Percentiles rank a stretch among this genome's conserved stretches.
Evolutionary conservation across 306 rosid species (phyloP).

Genomic region (Sindora glabra): DNA sequence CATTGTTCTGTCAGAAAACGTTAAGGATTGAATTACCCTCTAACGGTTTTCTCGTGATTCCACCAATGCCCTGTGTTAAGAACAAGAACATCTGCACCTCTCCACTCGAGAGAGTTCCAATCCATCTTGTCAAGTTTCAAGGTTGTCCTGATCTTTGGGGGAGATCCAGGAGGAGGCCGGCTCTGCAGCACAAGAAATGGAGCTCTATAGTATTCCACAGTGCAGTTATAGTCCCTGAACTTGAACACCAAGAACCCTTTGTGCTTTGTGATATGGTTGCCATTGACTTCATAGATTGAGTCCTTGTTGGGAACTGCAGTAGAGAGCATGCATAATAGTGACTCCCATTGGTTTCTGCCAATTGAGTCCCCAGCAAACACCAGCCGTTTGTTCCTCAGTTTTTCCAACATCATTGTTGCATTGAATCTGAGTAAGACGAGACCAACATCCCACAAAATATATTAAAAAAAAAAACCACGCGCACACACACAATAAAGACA

Average conservation of each 20-base stretch:
- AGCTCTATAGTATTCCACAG: slow-evolving; percentile 77
- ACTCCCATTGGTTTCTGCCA: slow-evolving; percentile 97
- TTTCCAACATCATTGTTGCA: slow-evolving; percentile 71
- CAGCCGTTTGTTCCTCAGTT: slow-evolving; percentile 53
- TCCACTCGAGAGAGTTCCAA: slow-evolving; percentile 71
- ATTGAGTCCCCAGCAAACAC: slow-evolving; percentile 90
- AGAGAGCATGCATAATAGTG: slow-evolving; percentile 83
- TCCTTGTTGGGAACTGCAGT: slow-evolving; percentile 59
- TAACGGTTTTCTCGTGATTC: slow-evolving; percentile 71
- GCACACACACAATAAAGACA: too few relatives aligned
- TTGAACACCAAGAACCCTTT: slow-evolving; percentile 74
- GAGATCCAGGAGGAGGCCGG: slow-evolving; percentile 48
- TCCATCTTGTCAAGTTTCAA: slow-evolving; percentile 79
- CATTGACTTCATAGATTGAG: slow-evolving; percentile 85
- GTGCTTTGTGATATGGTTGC: slow-evolving; percentile 86
- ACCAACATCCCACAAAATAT: too few relatives aligned
- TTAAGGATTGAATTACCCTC: slow-evolving; percentile 55
- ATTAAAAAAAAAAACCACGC: too few relatives aligned
- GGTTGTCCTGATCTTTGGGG: slow-evolving; percentile 37
- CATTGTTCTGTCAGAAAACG: too few relatives aligned
- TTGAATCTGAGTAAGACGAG: too few relatives aligned
- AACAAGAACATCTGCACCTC: slow-evolving; percentile 62
- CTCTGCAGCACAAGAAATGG: slow-evolving; percentile 79
- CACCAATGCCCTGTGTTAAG: slow-evolving; percentile 95
- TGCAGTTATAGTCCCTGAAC: slow-evolving; percentile 69